These are phyloP conservation scores for Pseudogymnoascus sp. DNA, from an alignment of 2,329 filamentous ascomycete species.

Conservation along the genomic window DNA sequence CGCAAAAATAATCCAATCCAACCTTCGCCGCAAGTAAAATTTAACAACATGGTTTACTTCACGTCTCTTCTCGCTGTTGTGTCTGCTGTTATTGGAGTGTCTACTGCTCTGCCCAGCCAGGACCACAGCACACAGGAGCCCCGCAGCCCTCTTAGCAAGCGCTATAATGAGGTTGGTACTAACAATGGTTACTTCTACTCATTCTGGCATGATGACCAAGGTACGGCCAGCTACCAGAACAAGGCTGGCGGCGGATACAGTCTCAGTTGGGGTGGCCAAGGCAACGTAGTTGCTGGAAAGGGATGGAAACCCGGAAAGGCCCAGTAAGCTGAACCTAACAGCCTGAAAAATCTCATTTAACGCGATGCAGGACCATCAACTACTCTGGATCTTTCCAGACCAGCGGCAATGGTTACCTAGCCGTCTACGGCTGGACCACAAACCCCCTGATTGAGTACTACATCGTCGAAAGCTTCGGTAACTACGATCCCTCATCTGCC, in stretches of 20 bases:
- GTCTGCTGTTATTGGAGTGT: not conserved
- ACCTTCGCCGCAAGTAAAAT: not conserved
- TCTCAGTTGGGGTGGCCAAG: too few species aligned
- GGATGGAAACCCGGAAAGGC: too few species aligned
- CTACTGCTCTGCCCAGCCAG: not conserved
- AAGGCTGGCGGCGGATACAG: too few species aligned
- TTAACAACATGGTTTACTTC: not conserved
- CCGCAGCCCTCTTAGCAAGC: not conserved
- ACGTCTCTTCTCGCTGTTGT: not conserved
- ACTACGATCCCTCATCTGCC: conserved; percentile 36
- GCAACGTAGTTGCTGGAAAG: too few species aligned
- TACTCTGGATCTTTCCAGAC: conserved; percentile 33
- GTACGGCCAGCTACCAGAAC: too few species aligned
- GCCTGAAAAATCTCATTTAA: too few species aligned
- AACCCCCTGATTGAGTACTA: conserved; percentile 47
- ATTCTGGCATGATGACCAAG: too few species aligned
- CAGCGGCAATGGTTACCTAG: conserved; percentile 38
- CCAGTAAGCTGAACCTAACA: too few species aligned
- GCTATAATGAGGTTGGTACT: not conserved
- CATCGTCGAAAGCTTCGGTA: conserved; percentile 45
- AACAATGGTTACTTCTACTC: too few species aligned
- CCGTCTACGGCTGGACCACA: conserved; percentile 48
- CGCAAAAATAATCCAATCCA: not conserved
- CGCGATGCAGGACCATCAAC: conserved; percentile 25
- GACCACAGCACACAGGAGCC: not conserved